Base-by-base conservation (phyloP, 2,329 filamentous ascomycete species). In the Keithomyces neogunnii region DNA sequence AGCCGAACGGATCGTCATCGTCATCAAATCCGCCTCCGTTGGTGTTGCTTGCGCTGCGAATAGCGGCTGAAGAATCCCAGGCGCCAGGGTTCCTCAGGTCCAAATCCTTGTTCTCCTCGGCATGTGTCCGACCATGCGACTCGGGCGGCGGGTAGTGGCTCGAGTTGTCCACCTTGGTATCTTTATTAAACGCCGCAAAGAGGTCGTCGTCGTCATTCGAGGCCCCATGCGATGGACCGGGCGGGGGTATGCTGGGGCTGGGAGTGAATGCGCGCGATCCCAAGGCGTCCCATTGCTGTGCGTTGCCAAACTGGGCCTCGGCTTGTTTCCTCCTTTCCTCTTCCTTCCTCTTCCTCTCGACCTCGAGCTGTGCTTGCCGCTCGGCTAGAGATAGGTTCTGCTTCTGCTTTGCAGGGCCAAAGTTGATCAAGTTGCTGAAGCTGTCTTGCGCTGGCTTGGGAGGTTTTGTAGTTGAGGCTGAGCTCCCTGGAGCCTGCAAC, bases 1-100 rank as follows among this genome's bases (percentile, higher is more conserved):
- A 72, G 1, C 89, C 92, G 65, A 97, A 96, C 2, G 90, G 89
- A 63, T 96, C 89, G 63, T 95, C 89, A 59, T 96, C 88, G 52
- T 92, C 85, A 32, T 80, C 70, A 55, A 83, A 69, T 0, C 59
- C 65, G 9, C 61, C 64, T 43, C 61, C 60, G 50, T 63, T 35
- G 2, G 38, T 13, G n/a, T 45, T 47, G n/a, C 13, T 35, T 11
- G 13, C 39, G 43, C 10, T 30, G 11, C 4, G 36, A 8, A 40
- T 62, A 1, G 67, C 57, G 3, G 62, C 44, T 11, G 53, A 35
- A 31, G 55, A 50, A 19, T 53, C 68, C 81, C 81, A 85, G 1
- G 81, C 74, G 51, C 65, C 72, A 2, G 82, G 76, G 51, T 73
- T 71, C 50, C 70, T 73, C 45, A 85, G 67, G 60, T 84, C 75